Evolutionary conservation across 2,329 filamentous ascomycete species (phyloP).

Genomic region (Lachnellula occidentalis): DNA sequence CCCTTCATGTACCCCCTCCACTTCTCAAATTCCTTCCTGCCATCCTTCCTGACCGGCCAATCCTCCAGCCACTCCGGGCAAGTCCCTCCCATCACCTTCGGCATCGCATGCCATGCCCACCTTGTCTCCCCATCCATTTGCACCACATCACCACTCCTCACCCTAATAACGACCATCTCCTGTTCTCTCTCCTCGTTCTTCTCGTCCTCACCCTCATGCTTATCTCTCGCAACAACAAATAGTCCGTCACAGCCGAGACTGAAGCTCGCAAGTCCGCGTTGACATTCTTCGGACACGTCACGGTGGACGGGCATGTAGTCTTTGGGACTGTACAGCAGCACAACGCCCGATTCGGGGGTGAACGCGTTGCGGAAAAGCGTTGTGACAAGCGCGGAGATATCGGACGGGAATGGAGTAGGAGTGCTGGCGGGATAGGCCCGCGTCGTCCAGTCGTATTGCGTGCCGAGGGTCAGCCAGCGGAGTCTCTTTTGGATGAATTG

Average conservation of each 20-base stretch:
- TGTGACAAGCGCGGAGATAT: conserved; percentile 64
- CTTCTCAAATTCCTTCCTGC: conserved; percentile 42
- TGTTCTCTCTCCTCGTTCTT: conserved; percentile 26
- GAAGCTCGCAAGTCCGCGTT: conserved; percentile 73
- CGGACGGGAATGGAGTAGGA: conserved; percentile 68
- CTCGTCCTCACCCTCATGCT: conserved; percentile 16
- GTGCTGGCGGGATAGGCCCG: conserved; percentile 66
- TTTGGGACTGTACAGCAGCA: conserved; percentile 85
- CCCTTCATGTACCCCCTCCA: conserved; percentile 86
- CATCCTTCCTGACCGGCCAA: conserved; percentile 56
- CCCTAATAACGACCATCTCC: conserved; percentile 50
- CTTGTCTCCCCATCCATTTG: conserved; percentile 80
- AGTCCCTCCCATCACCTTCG: conserved; percentile 73
- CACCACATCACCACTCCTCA: conserved; percentile 82
- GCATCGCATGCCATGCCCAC: conserved; percentile 94
- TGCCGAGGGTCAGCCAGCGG: conserved; percentile 89
- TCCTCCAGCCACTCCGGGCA: conserved; percentile 69
- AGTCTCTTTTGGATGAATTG: conserved; percentile 75
- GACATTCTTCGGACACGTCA: conserved; percentile 81
- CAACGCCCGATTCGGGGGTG: conserved; percentile 78
- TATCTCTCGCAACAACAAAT: conserved; percentile 68
- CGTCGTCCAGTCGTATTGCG: conserved; percentile 92
- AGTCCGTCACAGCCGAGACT: conserved; percentile 86
- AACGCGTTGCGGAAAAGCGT: conserved; percentile 66
- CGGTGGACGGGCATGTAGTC: conserved; percentile 91